Conservation (phyloP, 371 early-diverging fungal species). For the Circinella minor region DNA sequence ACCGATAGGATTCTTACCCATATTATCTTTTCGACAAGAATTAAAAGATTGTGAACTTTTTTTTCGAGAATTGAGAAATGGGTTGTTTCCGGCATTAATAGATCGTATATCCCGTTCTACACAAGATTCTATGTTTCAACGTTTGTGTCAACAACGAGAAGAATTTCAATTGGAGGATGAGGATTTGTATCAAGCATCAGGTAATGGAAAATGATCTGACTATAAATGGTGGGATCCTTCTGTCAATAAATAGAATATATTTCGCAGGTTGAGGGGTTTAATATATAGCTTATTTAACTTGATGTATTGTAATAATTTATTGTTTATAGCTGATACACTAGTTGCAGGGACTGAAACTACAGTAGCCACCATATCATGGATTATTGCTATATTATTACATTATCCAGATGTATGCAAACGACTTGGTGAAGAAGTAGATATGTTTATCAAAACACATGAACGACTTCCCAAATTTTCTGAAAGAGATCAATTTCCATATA, state of each 20-base stretch:
- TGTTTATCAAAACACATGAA: neutral
- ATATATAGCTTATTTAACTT: no score
- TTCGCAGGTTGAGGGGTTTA: no score
- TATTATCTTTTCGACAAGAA: neutral
- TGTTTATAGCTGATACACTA: neutral
- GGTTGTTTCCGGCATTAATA: neutral
- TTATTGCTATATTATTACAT: conserved; percentile 13
- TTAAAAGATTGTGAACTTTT: neutral
- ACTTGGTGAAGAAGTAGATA: conserved; percentile 9
- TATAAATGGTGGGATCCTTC: no score
- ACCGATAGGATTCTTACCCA: neutral
- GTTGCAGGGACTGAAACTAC: conserved; percentile 16
- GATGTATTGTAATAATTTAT: no score
- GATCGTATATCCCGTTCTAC: conserved; percentile 4
- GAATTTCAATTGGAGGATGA: conserved; percentile 11
- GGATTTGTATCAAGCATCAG: conserved; percentile 10
- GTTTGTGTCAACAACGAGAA: conserved; percentile 17
- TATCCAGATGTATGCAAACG: conserved; percentile 17
- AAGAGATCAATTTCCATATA: neutral
- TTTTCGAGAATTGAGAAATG: no score
- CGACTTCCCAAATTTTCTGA: conserved; percentile 21
- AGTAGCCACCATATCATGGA: conserved; percentile 9
- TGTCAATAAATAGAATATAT: no score
- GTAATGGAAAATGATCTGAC: neutral
- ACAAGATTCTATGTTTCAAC: conserved; percentile 17